Percentiles rank a stretch among this genome's conserved stretches.
Conservation (phyloP, 2,329 filamentous ascomycete genomes). For the Huntiella omanensis region DNA sequence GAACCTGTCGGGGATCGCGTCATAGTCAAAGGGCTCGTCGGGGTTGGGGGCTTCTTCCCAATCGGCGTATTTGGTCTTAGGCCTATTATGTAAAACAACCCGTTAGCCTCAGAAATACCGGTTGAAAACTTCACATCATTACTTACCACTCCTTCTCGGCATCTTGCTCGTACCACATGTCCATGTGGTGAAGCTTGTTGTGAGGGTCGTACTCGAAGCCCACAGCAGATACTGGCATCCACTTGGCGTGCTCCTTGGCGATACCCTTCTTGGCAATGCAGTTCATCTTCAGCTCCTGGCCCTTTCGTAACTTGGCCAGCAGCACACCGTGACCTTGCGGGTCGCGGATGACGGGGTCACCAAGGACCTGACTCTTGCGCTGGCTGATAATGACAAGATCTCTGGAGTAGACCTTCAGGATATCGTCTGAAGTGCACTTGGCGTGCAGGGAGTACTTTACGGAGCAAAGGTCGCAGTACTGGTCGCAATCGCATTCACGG, state of each 20-base stretch:
- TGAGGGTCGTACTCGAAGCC: constrained; percentile 97
- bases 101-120: not conserved
- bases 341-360: constrained; percentile 68
- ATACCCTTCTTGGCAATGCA: constrained; percentile 98
- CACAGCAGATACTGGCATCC: constrained; percentile 80
- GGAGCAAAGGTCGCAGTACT: constrained; percentile 82
- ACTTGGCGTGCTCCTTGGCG: constrained; percentile 96
- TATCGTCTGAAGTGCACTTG: constrained; percentile 65
- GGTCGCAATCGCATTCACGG: constrained; percentile 90
- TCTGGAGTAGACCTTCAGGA: constrained; percentile 86
- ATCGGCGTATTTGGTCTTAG: constrained; percentile 58
- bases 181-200: constrained; percentile 82
- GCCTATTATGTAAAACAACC: constrained; percentile 32
- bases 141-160: constrained; percentile 66
- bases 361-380: constrained; percentile 55
- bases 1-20: constrained; percentile 67
- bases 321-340: constrained; percentile 63
- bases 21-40: constrained; percentile 77
- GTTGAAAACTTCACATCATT: not conserved
- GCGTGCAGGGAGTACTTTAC: constrained; percentile 72
- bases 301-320: constrained; percentile 76
- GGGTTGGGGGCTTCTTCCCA: constrained; percentile 66
- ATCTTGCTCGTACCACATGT: constrained; percentile 85
- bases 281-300: constrained; percentile 74
- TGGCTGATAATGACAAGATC: constrained; percentile 59